Percentiles rank a stretch among this genome's conserved stretches.
phyloP scores from a whole-genome alignment of 1,284 basidiomycete genomes.

The Rhodotorula sp. region DNA sequence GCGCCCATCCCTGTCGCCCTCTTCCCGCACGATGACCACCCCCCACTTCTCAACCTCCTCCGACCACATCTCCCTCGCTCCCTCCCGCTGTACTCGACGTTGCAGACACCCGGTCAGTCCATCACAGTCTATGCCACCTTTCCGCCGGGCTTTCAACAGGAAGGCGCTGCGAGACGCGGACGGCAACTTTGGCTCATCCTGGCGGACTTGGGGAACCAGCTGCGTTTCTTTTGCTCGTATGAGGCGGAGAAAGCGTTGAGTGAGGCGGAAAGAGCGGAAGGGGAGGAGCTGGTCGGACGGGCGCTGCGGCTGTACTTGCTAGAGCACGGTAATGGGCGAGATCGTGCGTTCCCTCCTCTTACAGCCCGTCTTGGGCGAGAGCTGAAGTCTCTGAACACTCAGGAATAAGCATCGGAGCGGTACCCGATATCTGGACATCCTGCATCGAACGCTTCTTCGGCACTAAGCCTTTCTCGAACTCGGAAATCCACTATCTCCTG shows the following conservation, averaged over 20 bases:
- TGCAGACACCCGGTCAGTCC: neutral
- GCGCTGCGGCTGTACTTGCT: neutral
- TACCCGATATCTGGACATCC: conserved; percentile 10
- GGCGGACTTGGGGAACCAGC: conserved; percentile 20
- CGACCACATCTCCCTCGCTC: neutral
- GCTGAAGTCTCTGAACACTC: neutral
- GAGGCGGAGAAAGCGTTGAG: neutral
- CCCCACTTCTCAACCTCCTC: conserved; percentile 12
- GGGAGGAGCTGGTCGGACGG: neutral
- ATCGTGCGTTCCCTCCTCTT: neutral
- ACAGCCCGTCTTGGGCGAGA: neutral
- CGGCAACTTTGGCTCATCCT: conserved; percentile 1
- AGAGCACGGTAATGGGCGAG: neutral
- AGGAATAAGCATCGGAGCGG: conserved; percentile 27
- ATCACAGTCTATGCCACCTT: conserved; percentile 11
- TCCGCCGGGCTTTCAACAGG: neutral
- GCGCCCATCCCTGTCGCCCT: too few species aligned
- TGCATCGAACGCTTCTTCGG: conserved; percentile 4
- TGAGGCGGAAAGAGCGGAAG: neutral
- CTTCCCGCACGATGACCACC: neutral
- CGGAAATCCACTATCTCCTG: conserved; percentile 11
- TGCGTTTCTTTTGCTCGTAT: conserved; percentile 23
- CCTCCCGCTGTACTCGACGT: conserved; percentile 17
- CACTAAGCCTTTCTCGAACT: conserved; percentile 7
- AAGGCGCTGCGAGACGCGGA: neutral